Evolutionary conservation across 257 asterid genomes (phyloP).

Genomic region (Capsicum pubescens): DNA sequence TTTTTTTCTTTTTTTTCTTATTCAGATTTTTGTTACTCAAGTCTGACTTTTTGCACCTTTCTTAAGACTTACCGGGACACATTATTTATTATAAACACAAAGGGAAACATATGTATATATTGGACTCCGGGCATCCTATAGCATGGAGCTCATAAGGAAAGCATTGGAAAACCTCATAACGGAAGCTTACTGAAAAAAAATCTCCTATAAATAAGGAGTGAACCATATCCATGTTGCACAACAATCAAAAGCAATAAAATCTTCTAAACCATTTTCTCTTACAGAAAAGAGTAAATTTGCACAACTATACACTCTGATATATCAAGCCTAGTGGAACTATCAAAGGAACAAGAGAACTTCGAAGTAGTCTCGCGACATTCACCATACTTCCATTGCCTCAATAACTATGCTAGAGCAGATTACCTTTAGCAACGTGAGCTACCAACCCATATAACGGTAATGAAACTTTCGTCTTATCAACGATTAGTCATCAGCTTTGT

Average conservation of each 20-base stretch:
- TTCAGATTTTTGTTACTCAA: not conserved
- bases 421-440: not conserved
- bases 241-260: constrained; percentile 25
- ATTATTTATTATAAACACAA: not conserved
- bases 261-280: constrained; percentile 19
- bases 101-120: not conserved
- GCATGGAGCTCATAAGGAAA: not conserved
- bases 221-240: constrained; percentile 24
- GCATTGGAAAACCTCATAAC: not conserved
- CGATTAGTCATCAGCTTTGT: constrained; percentile 21
- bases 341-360: constrained; percentile 6
- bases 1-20: too few relatives aligned
- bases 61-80: not conserved
- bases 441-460: not conserved
- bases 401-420: constrained; percentile 1
- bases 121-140: not conserved
- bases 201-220: not conserved
- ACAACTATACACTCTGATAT: constrained; percentile 26
- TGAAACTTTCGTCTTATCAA: not conserved
- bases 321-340: constrained; percentile 8
- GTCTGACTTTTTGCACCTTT: not conserved
- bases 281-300: constrained; percentile 26
- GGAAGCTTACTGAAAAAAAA: not conserved
- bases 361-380: not conserved
- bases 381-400: not conserved